Evolutionary conservation across 352 stramenopile species (phyloP), one percentile per base, ranked within the genome.

Genomic region (Elongisporangium prolatum): DNA sequence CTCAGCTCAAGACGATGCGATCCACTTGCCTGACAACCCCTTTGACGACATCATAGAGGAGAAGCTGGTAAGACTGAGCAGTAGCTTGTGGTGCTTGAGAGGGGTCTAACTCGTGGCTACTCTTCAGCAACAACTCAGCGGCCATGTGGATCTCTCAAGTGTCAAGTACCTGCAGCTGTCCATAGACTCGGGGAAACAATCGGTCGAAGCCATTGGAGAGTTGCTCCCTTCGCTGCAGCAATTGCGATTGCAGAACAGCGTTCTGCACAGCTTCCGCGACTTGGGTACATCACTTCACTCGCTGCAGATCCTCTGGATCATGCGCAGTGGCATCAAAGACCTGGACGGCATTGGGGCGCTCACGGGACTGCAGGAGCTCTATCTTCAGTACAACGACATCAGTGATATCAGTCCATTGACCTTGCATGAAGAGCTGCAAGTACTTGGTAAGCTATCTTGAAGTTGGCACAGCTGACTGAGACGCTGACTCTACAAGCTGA

Each of bases 291-390:
- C 82, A 13, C 65, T 96, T 17, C 69, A 83, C 24, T 75, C 67
- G 22, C 67, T 97, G 8, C 74, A 76, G 16, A 71, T 84, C 40
- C 72, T 97, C 25, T 86, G 73, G 57, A 67, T 91, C 28, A 71
- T 77, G 53, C 61, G 79, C 49, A 91, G 86, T 50, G 70, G 71
- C 14, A 84, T 97, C 40, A 71, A 60, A 37, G 86, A 96, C 38
- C 72, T 97, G 11, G 87, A 97, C 49, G 88, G 88, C 50, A 96
- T 97, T 56, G 71, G 84, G 49, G 86, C 84, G 14, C 74, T 97
- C 28, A 73, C 74, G n/a, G 78, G 71, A 14, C 64, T 97, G 25
- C 78, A 85, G 38, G 79, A 95, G 54, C 69, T 97, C 11, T 85
- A 90, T 50, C 57, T 94, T 6, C 72, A 80, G 48, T 67, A 91